phyloP scores from a whole-genome alignment of 2,329 filamentous ascomycete genomes.

The Fusarium sp. region DNA sequence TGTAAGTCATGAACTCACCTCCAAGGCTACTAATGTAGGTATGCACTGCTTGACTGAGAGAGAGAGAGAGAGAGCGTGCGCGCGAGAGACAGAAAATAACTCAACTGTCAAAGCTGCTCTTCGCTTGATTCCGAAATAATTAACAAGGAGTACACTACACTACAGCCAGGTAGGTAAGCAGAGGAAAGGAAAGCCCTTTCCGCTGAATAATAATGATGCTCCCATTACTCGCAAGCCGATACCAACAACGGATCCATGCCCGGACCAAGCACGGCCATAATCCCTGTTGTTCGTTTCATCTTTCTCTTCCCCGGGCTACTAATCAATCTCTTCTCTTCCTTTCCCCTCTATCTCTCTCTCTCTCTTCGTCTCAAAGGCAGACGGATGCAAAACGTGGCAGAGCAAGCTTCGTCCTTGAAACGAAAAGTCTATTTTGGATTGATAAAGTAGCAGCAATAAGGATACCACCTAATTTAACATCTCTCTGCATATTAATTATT shows the following conservation, averaged over 20 bases:
- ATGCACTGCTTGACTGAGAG: background rate
- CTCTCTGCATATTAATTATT: background rate
- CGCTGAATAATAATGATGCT: constrained; percentile 24
- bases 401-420: constrained; percentile 1
- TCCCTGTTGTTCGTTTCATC: constrained; percentile 33
- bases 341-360: background rate
- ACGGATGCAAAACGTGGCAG: constrained; percentile 28
- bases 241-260: constrained; percentile 28
- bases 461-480: background rate
- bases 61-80: no score
- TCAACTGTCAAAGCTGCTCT: background rate
- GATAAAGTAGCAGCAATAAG: background rate
- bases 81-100: background rate
- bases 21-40: background rate
- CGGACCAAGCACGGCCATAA: constrained; percentile 15
- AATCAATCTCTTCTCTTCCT: background rate
- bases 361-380: constrained; percentile 7
- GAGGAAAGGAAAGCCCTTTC: background rate
- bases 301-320: constrained; percentile 12
- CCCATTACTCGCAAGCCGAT: constrained; percentile 12
- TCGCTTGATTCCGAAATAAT: background rate
- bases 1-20: background rate
- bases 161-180: background rate
- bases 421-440: constrained; percentile 1
- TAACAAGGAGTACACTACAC: background rate